Evolutionary conservation across 495 filamentous ascomycete species (phyloP).

Genomic region (Neurospora pannonica): DNA sequence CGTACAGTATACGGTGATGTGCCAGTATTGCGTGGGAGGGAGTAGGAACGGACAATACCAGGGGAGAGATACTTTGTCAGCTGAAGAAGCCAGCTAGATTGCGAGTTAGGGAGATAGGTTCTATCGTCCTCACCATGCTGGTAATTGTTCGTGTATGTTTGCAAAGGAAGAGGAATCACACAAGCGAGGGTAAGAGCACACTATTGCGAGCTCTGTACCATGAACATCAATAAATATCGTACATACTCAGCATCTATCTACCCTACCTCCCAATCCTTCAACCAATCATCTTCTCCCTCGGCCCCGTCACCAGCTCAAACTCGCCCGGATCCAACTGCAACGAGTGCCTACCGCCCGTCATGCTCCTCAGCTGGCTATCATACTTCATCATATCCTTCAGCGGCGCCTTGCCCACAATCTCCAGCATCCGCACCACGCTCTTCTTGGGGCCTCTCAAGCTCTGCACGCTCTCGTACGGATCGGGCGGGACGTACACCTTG

Average conservation of each 20-base stretch:
- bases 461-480: conserved; percentile 62
- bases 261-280: not conserved
- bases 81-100: not conserved
- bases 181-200: too few relatives aligned
- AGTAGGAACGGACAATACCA: not conserved
- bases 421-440: conserved; percentile 32
- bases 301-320: conserved; percentile 74
- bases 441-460: conserved; percentile 31
- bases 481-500: conserved; percentile 73
- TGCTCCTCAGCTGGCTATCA: conserved; percentile 74
- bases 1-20: not conserved
- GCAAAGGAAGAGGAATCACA: too few relatives aligned
- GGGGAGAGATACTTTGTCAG: not conserved
- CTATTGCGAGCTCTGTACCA: too few relatives aligned
- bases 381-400: conserved; percentile 97
- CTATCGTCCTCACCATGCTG: too few relatives aligned
- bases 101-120: too few relatives aligned
- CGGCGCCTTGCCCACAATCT: conserved; percentile 75
- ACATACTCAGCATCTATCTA: not conserved
- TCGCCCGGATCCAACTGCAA: conserved; percentile 87
- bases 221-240: not conserved
- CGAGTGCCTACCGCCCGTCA: conserved; percentile 82
- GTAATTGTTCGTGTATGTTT: too few relatives aligned
- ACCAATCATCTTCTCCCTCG: conserved; percentile 33
- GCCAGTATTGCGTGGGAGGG: not conserved